A percentile compares a stretch with the other conserved stretches of the same genome.
These are phyloP conservation scores for Fonsecaea nubica DNA, from an alignment of 2,329 filamentous ascomycete species.

Conservation along the genomic window DNA sequence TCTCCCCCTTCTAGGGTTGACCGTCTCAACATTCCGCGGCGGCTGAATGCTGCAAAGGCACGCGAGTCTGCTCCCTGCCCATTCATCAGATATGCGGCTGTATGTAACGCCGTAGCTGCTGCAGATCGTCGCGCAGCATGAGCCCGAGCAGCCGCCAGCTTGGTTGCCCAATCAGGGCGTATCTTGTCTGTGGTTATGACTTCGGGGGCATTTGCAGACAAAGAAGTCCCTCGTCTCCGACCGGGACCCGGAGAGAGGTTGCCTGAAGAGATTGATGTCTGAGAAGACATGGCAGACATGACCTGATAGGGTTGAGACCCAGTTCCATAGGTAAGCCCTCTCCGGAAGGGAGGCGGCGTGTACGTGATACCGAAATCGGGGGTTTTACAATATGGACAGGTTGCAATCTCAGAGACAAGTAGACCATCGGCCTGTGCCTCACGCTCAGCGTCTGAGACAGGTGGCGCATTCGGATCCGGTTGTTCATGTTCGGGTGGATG, in stretches of 20 bases:
- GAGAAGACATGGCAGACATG: constrained; percentile 81
- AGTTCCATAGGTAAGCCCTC: constrained; percentile 75
- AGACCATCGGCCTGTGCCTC: constrained; percentile 60
- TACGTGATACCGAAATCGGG: constrained; percentile 97
- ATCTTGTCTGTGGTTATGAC: constrained; percentile 93
- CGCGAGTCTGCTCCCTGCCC: constrained; percentile 52
- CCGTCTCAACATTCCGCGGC: constrained; percentile 58
- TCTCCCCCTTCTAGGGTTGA: constrained; percentile 47
- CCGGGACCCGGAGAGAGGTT: constrained; percentile 47
- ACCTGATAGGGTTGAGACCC: constrained; percentile 58
- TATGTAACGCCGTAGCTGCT: constrained; percentile 91
- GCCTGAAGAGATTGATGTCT: constrained; percentile 74
- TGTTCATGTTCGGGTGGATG: constrained; percentile 80
- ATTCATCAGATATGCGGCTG: constrained; percentile 85
- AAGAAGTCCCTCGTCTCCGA: constrained; percentile 67
- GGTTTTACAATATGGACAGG: constrained; percentile 93
- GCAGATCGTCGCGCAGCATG: constrained; percentile 86
- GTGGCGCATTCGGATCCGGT: constrained; percentile 50
- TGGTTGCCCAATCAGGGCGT: constrained; percentile 92
- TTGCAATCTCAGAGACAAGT: constrained; percentile 87
- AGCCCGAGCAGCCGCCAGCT: constrained; percentile 81
- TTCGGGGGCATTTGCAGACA: constrained; percentile 81
- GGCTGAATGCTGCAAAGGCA: constrained; percentile 64
- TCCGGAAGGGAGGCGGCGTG: constrained; percentile 82
- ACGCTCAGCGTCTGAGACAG: constrained; percentile 45